Evolutionary conservation across 495 filamentous ascomycete genomes (phyloP).

Genomic region (Neurospora sp.): DNA sequence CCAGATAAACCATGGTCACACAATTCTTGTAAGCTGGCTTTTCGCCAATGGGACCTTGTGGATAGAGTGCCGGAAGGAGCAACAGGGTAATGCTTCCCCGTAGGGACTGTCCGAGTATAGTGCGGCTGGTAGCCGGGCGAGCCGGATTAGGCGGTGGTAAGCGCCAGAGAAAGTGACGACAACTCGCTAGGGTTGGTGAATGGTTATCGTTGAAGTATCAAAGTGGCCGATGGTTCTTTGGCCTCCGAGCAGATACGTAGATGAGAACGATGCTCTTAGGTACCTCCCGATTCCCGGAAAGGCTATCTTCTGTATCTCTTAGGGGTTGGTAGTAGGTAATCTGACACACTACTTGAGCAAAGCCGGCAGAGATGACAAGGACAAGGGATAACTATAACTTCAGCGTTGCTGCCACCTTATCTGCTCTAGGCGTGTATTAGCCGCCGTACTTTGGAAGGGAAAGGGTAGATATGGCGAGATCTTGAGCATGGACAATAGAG

Average conservation of each 20-base stretch:
- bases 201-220: background rate
- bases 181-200: background rate
- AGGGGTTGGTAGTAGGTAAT: background rate
- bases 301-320: background rate
- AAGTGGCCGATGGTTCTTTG: background rate
- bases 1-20: slow-evolving; percentile 58
- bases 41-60: background rate
- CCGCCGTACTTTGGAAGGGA: background rate
- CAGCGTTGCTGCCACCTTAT: background rate
- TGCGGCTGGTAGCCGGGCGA: background rate
- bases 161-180: background rate
- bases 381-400: background rate
- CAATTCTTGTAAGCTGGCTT: background rate
- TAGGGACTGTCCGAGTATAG: background rate
- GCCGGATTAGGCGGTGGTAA: background rate
- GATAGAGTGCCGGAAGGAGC: background rate
- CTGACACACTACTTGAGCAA: background rate
- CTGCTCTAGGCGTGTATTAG: background rate
- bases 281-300: background rate
- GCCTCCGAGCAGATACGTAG: background rate
- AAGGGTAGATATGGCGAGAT: background rate
- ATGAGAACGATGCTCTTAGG: background rate
- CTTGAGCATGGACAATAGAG: background rate
- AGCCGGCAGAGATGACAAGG: background rate
- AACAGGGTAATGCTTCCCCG: background rate